Base-by-base conservation (phyloP, 2,329 filamentous ascomycete species). In the Elsinoe perseae region DNA sequence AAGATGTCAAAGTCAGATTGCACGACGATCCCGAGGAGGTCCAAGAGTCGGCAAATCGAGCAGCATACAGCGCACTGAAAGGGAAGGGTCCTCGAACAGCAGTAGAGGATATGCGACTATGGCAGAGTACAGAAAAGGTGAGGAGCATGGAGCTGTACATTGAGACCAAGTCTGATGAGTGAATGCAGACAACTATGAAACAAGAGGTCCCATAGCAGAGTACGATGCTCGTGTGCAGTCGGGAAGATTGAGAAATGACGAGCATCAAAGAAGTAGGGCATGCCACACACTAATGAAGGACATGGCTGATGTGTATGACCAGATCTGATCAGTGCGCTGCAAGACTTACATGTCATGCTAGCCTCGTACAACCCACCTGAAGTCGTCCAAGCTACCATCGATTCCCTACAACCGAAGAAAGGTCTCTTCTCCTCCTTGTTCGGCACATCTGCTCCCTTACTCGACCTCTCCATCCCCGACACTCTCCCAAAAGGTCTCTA, bases 281-380 rank as follows among this genome's bases (percentile, higher is more conserved):
- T 10, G 9, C 3, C 1, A 56, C n/a, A 14, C 14, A 20, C 7
- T 14, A 4, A 4, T 48, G 23, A n/a, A 20, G 18, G 8, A 42
- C 14, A 43, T 44, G 12, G 16, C 10, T 48, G n/a, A 7, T 30
- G 18, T n/a, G 14, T 38, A 59, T 55, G 54, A 25, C 38, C 59
- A 91, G 89, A 84, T 40, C 92, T 98, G 63, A 91, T 98, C 64
- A 82, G 93, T 68, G 87, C 82, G 65, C 78, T 98, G 4, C 89
- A 98, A 72, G 84, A 91, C 67, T 82, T 98, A 10, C 88, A 96
- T 72, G 83, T 95, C 59, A 88, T 89, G 66, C 79, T 98, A 42
- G 75, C 79, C 60, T 71, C 78, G 55, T 98, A 97, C 73, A 69
- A 77, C 1, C 83, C 90, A 14, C 87, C 84, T 0, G 77, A 81